Percentiles rank a stretch among this genome's conserved stretches.
Conservation (phyloP, 2,329 filamentous ascomycete genomes). For the Fusarium sarcochroum region DNA sequence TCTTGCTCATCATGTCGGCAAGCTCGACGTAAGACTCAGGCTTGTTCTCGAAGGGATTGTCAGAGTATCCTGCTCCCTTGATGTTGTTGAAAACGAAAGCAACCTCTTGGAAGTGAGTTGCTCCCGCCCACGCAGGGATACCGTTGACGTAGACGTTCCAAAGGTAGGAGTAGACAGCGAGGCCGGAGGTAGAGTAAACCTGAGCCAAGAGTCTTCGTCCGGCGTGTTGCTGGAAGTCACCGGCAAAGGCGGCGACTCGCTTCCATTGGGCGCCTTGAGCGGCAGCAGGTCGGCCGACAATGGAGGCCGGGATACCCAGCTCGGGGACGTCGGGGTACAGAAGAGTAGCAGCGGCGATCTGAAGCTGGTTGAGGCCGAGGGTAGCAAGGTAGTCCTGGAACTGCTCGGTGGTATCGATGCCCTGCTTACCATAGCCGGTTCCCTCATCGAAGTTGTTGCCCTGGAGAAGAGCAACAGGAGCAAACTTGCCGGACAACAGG, state of each 20-base stretch:
- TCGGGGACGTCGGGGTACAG: constrained; percentile 66
- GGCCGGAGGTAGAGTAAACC: constrained; percentile 61
- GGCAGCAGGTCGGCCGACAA: constrained; percentile 50
- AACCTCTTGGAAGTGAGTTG: constrained; percentile 48
- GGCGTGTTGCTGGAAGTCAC: constrained; percentile 69
- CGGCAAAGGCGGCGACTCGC: constrained; percentile 66
- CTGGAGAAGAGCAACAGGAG: constrained; percentile 72
- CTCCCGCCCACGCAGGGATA: constrained; percentile 55
- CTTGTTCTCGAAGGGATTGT: constrained; percentile 57
- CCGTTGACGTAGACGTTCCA: constrained; percentile 65
- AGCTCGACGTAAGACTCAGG: constrained; percentile 56
- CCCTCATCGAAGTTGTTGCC: constrained; percentile 78
- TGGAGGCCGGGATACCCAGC: constrained; percentile 62
- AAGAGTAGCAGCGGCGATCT: constrained; percentile 50
- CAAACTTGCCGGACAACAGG: constrained; percentile 70
- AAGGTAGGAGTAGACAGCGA: constrained; percentile 65
- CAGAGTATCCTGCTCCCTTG: constrained; percentile 57
- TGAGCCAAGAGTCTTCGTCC: constrained; percentile 67
- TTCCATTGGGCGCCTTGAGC: constrained; percentile 64
- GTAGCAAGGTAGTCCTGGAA: constrained; percentile 54
- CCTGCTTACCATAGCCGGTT: constrained; percentile 65
- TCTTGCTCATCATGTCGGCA: constrained; percentile 63
- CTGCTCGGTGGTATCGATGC: constrained; percentile 68
- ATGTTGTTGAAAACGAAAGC: constrained; percentile 58
- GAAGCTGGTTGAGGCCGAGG: constrained; percentile 41